A percentile compares a stretch with the other conserved stretches of the same genome.
phyloP scores from a whole-genome alignment of 768 basidiomycete species.

The Xanthoconium stramineum region DNA sequence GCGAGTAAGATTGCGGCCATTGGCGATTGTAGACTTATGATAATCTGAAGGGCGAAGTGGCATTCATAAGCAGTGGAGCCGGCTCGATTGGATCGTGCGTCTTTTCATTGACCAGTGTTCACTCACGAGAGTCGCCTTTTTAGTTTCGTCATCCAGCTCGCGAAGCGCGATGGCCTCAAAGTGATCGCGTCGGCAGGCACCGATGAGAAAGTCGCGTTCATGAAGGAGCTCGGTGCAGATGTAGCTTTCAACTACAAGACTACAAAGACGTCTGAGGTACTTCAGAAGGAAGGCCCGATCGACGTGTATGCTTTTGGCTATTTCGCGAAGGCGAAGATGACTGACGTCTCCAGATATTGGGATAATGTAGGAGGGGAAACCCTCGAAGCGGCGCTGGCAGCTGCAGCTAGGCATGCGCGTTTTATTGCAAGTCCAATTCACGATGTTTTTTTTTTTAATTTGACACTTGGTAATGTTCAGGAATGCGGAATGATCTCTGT shows the following conservation, averaged over 20 bases:
- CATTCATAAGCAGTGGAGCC: conserved; percentile 43
- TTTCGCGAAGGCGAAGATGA: background rate
- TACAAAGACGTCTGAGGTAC: conserved; percentile 45
- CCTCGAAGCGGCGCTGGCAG: conserved; percentile 51
- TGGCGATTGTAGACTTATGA: background rate
- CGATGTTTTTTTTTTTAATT: too few relatives aligned
- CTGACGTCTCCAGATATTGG: conserved; percentile 9
- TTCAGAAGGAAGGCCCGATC: conserved; percentile 55
- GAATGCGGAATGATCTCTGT: conserved; percentile 33
- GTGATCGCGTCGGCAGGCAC: conserved; percentile 72
- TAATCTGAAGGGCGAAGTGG: conserved; percentile 40
- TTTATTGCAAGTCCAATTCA: conserved; percentile 38
- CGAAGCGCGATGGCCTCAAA: conserved; percentile 49
- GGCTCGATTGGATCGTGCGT: conserved; percentile 60
- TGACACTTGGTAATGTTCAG: background rate
- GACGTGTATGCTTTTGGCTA: conserved; percentile 38
- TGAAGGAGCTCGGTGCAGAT: conserved; percentile 59
- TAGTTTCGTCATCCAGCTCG: conserved; percentile 48
- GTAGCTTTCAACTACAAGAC: conserved; percentile 76
- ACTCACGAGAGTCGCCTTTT: background rate
- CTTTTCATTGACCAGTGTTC: background rate
- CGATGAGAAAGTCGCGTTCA: conserved; percentile 66
- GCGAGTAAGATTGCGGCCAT: conserved; percentile 17
- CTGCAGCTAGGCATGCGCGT: conserved; percentile 41
- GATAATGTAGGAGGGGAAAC: conserved; percentile 51